phyloP scores from a whole-genome alignment of 176 grass and related monocot genomes.

The Eragrostis nindensis region DNA sequence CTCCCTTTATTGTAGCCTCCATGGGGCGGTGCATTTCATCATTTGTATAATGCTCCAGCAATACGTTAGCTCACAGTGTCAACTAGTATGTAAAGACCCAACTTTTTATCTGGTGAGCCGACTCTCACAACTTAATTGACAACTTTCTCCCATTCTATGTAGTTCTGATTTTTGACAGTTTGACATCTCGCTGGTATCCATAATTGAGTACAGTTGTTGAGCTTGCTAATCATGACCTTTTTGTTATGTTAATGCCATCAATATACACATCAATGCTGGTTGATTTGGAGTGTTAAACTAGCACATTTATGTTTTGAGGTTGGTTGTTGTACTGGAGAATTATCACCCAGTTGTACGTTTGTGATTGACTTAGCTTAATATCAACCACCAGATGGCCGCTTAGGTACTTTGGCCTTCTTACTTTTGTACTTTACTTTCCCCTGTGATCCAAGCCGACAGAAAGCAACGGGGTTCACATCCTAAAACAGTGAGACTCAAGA shows the following conservation, averaged over 20 bases:
- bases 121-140: constrained; percentile 11
- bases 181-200: constrained; percentile 18
- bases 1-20: neutral
- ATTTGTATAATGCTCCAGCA: constrained; percentile 11
- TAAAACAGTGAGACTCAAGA: constrained; percentile 6
- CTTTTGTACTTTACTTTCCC: neutral
- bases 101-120: constrained; percentile 14
- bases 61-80: constrained; percentile 16
- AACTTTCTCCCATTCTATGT: constrained; percentile 15
- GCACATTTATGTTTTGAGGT: constrained; percentile 41
- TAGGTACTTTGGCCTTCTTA: constrained; percentile 1
- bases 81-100: neutral
- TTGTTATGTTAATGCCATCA: constrained; percentile 24
- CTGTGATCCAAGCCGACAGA: constrained; percentile 13
- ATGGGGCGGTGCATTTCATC: neutral
- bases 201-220: constrained; percentile 27
- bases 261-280: neutral
- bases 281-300: constrained; percentile 31
- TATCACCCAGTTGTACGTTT: constrained; percentile 33
- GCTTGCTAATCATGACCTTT: constrained; percentile 37
- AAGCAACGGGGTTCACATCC: constrained; percentile 19
- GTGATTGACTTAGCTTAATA: constrained; percentile 30
- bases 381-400: constrained; percentile 25
- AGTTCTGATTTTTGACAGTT: constrained; percentile 22
- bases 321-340: constrained; percentile 46